Evolutionary conservation across 805 yeast species (phyloP), one percentile per base, ranked within the genome.

Genomic region (Saccharomycopsis microspora): DNA sequence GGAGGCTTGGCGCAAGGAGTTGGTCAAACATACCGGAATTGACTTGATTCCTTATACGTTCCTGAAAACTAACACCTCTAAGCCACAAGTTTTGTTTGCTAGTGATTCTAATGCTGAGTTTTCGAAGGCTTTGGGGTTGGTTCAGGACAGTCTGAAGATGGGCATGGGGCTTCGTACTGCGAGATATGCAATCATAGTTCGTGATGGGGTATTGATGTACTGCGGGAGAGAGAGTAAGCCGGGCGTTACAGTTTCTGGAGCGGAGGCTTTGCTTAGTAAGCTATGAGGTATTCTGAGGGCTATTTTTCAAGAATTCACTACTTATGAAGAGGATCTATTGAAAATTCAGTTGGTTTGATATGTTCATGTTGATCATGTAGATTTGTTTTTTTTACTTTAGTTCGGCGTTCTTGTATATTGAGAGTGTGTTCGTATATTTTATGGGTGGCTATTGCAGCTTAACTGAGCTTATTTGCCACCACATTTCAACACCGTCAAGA

Each of bases 181-280:
- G 54, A 76, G 96, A 66, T 85, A 78, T 66, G 87, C 90, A 41
- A 67, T 82, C 49, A 69, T 87, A 53, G 78, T 84, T 46, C 79
- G 77, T 56, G 64, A 75, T 50, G 81, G 80, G 57, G 64, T 65
- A 50, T 71, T 78, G 49, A 62, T 64, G 45, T 78, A 76, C 62
- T 64, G 71, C 36, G 70, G 66, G 51, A 53, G 50, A 39, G 63
- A 62, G 49, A 60, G 64, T 35, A 64, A 60, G 41, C 57, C 61
- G 33, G 68, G 65, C 3, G 70, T 67, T 7, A 60, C 66, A 9
- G 65, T 61, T 11, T 62, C 68, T 4, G 58, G 65, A 34, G 66
- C 64, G n/a, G 65, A 60, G 31, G 53, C 55, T 19, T 64, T 63
- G 5, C 50, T 65, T 47, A 56, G 62, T 43, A 57, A 58, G 39